These are phyloP conservation scores for Didymella glomerata DNA, from an alignment of 2,329 filamentous ascomycete genomes.

Conservation along the genomic window DNA sequence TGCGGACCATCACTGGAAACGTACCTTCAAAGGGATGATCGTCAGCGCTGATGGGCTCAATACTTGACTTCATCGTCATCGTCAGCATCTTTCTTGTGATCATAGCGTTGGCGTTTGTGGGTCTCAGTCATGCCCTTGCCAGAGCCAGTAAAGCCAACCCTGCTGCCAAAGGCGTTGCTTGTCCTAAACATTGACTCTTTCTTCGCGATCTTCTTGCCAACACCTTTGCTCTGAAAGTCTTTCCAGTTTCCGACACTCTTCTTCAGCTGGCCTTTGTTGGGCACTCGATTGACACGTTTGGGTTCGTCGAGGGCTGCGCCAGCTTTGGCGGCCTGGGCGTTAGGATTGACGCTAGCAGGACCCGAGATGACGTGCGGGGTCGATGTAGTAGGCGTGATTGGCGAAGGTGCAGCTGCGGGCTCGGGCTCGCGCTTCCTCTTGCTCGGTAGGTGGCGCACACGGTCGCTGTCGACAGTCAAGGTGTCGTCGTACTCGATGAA, in stretches of 20 bases:
- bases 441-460: constrained; percentile 44
- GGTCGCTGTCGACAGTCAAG: constrained; percentile 68
- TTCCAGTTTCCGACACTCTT: constrained; percentile 94
- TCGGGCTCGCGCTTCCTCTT: constrained; percentile 82
- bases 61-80: constrained; percentile 33
- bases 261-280: constrained; percentile 91
- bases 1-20: neutral
- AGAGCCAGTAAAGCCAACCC: constrained; percentile 96
- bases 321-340: constrained; percentile 69
- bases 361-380: constrained; percentile 67
- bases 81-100: constrained; percentile 64
- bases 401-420: constrained; percentile 65
- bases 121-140: constrained; percentile 97
- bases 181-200: constrained; percentile 98
- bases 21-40: constrained; percentile 1
- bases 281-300: constrained; percentile 79
- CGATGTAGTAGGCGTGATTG: constrained; percentile 50
- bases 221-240: constrained; percentile 80
- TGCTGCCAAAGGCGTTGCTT: constrained; percentile 81
- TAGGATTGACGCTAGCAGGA: constrained; percentile 71
- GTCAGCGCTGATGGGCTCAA: constrained; percentile 10
- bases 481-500: constrained; percentile 96
- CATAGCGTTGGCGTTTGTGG: constrained; percentile 78
- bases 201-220: constrained; percentile 72
- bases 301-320: constrained; percentile 67